These are phyloP conservation scores for Canariomyces notabilis DNA, from an alignment of 2,329 filamentous ascomycete genomes.

Conservation along the genomic window DNA sequence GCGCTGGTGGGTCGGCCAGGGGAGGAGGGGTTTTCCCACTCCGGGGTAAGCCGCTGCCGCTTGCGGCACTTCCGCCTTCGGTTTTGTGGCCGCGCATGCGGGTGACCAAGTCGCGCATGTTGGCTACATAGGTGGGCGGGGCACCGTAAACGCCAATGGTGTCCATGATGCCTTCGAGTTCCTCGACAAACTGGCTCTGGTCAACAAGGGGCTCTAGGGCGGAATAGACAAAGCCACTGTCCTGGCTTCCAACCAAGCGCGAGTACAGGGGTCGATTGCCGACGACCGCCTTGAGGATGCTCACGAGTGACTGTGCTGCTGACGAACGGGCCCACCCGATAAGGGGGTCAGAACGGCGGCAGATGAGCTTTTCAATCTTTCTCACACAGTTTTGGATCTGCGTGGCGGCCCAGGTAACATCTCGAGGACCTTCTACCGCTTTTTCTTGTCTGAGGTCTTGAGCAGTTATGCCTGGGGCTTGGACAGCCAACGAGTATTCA, in stretches of 20 bases:
- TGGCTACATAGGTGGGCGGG: constrained; percentile 27
- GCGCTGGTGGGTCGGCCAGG: not conserved
- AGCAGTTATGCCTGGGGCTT: constrained; percentile 6
- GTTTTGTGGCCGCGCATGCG: constrained; percentile 25
- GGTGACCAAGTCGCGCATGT: constrained; percentile 29
- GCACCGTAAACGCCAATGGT: constrained; percentile 24
- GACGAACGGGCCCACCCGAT: constrained; percentile 36
- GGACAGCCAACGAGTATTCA: constrained; percentile 28
- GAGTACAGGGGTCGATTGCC: constrained; percentile 44
- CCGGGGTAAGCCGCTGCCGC: constrained; percentile 8
- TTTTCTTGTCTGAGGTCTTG: constrained; percentile 10
- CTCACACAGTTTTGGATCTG: constrained; percentile 41
- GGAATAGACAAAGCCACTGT: constrained; percentile 42
- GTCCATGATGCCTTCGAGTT: constrained; percentile 32
- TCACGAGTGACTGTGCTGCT: constrained; percentile 44
- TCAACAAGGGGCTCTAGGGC: constrained; percentile 41
- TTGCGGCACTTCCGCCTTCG: not conserved
- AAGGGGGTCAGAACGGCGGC: constrained; percentile 34
- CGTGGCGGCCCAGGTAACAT: constrained; percentile 46
- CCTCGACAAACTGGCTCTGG: constrained; percentile 39
- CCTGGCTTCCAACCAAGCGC: constrained; percentile 41
- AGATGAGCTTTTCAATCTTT: constrained; percentile 40
- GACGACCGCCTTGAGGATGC: constrained; percentile 43
- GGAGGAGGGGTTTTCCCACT: constrained; percentile 13
- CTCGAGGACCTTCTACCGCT: constrained; percentile 30